Evolutionary conservation across 2,329 filamentous ascomycete species (phyloP), one percentile per base, ranked within the genome.

Genomic region (Scytalidium lignicola): DNA sequence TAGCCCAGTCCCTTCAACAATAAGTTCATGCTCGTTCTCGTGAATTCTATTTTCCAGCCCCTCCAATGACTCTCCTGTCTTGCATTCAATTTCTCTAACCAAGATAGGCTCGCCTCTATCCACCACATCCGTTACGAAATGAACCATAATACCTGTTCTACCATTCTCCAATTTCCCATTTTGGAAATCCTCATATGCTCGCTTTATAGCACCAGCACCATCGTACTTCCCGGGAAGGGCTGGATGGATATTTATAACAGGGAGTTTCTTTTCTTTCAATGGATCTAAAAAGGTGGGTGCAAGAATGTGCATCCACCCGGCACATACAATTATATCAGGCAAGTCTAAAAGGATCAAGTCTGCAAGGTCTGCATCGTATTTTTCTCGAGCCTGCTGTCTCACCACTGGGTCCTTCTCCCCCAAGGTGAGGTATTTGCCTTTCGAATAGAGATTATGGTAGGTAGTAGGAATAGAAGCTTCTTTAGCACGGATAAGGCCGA

Each of bases 111-210:
- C 74, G 2, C 90, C 90, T 61, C 85, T 79, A 70, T 96, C 90
- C 48, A 96, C 89, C 65, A 92, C 82, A 8, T 71, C 74, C 53
- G 88, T 83, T 43, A 95, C 90, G 67, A 91, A 85, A 70, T 96
- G 90, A 15, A 90, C 82, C 91, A 95, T 96, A 47, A 95, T 84
- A 1, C 91, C 90, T 0, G 81, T 90, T 55, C 76, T 78, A 55
- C 78, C 77, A 56, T 86, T 76, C 59, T 83, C 79, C 9, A 89
- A 78, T 55, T 77, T 78, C 5, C 79, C 78, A 2, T 69, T 71
- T 63, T 83, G 68, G 64, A 87, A 90, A 50, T 88, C 89, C 43
- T 80, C 75, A 68, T 82, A 90, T 2, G 90, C 89, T 20, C 88
- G 76, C 59, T 86, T 81, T 58, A 96, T 95, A 15, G 90, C 90